phyloP scores from a whole-genome alignment of 495 filamentous ascomycete species.

The Penicillium canescens region DNA sequence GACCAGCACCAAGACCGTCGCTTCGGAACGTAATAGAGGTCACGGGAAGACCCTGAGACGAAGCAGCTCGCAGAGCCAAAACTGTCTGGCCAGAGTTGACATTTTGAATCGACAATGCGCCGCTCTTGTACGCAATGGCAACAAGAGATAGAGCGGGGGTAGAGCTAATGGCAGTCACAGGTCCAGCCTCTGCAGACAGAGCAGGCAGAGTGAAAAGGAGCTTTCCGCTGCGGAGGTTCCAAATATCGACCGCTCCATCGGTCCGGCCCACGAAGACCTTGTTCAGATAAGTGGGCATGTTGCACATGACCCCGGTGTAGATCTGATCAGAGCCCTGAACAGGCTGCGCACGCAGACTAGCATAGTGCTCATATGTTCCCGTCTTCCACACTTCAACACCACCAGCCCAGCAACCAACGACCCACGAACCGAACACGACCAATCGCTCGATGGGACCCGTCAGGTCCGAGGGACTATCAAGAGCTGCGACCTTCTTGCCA shows the following conservation, averaged over 20 bases:
- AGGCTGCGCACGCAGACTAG: slow-evolving; percentile 61
- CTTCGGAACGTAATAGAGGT: slow-evolving; percentile 88
- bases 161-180: slow-evolving; percentile 80
- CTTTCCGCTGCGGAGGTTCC: slow-evolving; percentile 92
- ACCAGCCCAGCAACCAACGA: slow-evolving; percentile 75
- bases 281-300: slow-evolving; percentile 91
- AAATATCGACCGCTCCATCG: slow-evolving; percentile 92
- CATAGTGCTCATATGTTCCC: slow-evolving; percentile 83
- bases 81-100: slow-evolving; percentile 71
- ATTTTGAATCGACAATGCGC: slow-evolving; percentile 77
- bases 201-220: slow-evolving; percentile 83
- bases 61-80: slow-evolving; percentile 62
- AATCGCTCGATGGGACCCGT: slow-evolving; percentile 73
- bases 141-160: slow-evolving; percentile 82
- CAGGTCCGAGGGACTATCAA: slow-evolving; percentile 62
- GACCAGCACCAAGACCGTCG: slow-evolving; percentile 86
- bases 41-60: slow-evolving; percentile 53
- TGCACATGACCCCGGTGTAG: slow-evolving; percentile 71
- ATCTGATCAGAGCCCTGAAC: slow-evolving; percentile 50
- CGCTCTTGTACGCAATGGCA: slow-evolving; percentile 80
- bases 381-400: slow-evolving; percentile 88
- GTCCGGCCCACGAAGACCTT: slow-evolving; percentile 86
- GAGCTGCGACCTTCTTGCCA: slow-evolving; percentile 78
- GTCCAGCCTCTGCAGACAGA: slow-evolving; percentile 60
- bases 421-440: slow-evolving; percentile 85